Base-by-base conservation (phyloP, 1,284 basidiomycete genomes). In the Chiua sp. region DNA sequence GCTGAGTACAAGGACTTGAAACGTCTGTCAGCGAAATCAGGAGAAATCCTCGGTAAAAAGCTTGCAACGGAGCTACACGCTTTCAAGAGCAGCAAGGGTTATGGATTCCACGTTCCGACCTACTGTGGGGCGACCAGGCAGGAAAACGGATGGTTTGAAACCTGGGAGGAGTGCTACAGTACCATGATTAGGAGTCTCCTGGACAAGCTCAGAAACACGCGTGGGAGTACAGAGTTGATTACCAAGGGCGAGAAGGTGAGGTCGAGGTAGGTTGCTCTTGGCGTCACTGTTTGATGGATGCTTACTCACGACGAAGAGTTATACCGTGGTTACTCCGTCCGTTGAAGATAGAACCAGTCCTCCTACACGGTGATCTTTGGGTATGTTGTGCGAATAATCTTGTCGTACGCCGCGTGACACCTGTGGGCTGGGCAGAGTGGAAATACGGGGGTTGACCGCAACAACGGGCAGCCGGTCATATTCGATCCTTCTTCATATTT, bases 361-460 rank as follows among this genome's bases (percentile, higher is more conserved):
- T 95, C 23, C 76, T 94, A 7, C 94, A 96, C 67, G 94, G 94
- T 4, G 94, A 96, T 74, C 80, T 96, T 49, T 96, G 94, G 93
- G 90, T 89, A 70, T 13, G 59, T 65, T 23, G 42, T 51, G 37
- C 49, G 52, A 52, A 37, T 23, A 28, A 39, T 8, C 47, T 30
- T 30, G 44, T 56, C 20, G 35, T 13, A 46, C n/a, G n/a, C n/a
- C 30, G 23, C 28, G 26, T 58, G 54, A 62, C 50, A 28, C 55
- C 59, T 51, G 63, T 35, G 60, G 56, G 35, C n/a, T 47, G 23
- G 18, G 23, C 59, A 91, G 91, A 90, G 87, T 61, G 91, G 91
- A 18, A 92, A 92, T 70, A 85, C 80, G 5, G 91, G 92, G 2
- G 77, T 82, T 22, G 86, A 92, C 60, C 72, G 67, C 22, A 63